Base-by-base conservation (phyloP, 257 asterid species). In the Nicotiana noctiflora region DNA sequence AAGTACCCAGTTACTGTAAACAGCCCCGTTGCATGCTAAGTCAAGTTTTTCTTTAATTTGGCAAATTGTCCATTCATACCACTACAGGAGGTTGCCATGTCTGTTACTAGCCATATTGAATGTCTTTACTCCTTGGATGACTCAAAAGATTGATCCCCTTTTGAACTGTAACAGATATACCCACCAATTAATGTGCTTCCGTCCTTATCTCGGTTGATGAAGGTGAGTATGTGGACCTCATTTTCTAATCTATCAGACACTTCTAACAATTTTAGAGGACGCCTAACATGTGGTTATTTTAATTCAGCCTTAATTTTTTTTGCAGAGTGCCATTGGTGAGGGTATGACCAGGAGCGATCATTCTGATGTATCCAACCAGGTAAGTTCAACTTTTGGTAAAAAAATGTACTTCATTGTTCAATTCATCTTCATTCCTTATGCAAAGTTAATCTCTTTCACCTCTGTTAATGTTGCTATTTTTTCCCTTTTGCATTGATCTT, bases 341-440 rank as follows among this genome's bases (percentile, higher is more conserved):
- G 99, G 99, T 80, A 95, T 95, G 99, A 95, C 99, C 44, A 94
- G 98, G 74, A 88, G 91, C 88, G 99, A 95, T 84, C 99, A 95
- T 84, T 87, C 99, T 25, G 99, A 95, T 83, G 99, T 95, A 80
- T 95, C 99, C 78, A 95, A 95, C 89, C 99, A 95, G 97, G 99
- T 93, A 81, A 64, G 68, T 29, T 67, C 10, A 52, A 27, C 53
- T 78, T 29, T 59, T 23, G 19, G 29, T 49, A 23, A 2, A 64
- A 64, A n/a, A 37, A 27, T 21, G 62, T 51, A 19, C 18, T 81
- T 19, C 12, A 25, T 63, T 52, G 84, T 61, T 34, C 4, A 6
- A 6, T 17, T 77, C 37, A 19, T 60, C 82, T 74, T 74, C 40
- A 46, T 72, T 23, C 8, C 60, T 72, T 72, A 1, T 12, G 49